A percentile compares a stretch with the other conserved stretches of the same genome.
Conservation (phyloP, 225 moss, liverwort and hornwort genomes). For the Neckera pumila region DNA sequence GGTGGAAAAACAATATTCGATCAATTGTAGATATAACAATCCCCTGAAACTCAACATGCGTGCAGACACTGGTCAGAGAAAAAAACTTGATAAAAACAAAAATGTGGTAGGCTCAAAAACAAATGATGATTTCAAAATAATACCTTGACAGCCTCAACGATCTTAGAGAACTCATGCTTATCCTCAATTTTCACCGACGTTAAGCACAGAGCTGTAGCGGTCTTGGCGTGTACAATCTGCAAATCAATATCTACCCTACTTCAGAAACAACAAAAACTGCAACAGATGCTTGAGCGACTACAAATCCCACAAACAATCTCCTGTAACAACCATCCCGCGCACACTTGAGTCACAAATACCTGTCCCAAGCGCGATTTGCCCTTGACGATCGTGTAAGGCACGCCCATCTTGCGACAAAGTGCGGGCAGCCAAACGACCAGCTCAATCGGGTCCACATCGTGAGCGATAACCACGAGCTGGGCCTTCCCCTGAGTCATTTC, state of each 20-base stretch:
- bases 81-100: not conserved
- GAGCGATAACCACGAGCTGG: conserved; percentile 83
- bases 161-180: conserved; percentile 93
- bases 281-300: not conserved
- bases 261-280: not conserved
- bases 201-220: conserved; percentile 72
- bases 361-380: conserved; percentile 79
- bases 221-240: conserved; percentile 75
- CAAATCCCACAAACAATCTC: not conserved
- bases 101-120: not conserved
- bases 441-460: conserved; percentile 89
- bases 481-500: conserved; percentile 59
- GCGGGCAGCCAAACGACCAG: conserved; percentile 89
- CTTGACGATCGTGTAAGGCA: conserved; percentile 79
- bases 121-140: not conserved
- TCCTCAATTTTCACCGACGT: conserved; percentile 91
- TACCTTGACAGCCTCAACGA: conserved; percentile 95
- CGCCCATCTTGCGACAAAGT: conserved; percentile 95
- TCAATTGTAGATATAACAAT: not conserved
- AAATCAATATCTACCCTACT: not conserved
- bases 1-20: not conserved
- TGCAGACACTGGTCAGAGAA: not conserved
- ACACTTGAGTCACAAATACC: not conserved
- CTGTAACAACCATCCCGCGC: not conserved
- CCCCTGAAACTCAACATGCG: not conserved